Evolutionary conservation across 78 protist species (phyloP), one percentile per base, ranked within the genome.

Genomic region (Reticulomyxa filosa): DNA sequence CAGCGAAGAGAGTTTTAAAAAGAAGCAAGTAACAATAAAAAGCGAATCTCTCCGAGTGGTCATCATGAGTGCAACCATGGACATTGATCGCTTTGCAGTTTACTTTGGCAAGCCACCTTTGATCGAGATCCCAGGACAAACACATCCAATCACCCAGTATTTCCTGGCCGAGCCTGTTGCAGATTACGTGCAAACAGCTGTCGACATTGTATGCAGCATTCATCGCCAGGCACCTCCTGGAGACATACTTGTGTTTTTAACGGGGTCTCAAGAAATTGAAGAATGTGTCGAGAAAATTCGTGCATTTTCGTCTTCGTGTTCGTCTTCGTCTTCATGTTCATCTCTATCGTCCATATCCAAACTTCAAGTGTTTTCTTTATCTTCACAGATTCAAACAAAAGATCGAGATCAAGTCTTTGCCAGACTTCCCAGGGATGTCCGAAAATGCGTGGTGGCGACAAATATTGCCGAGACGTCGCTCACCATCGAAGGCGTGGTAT

Each of bases 391-490:
- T 34, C 88, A 94, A 10, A 56, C 89, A 0, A 94, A 87, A 26
- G 68, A 65, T 61, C 97, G 88, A 52, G 5, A 46, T 11, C n/a
- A 27, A 7, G 55, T 48, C 30, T 75, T 78, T 56, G 69, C 29
- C 20, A 4, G 26, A 1, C 22, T 51, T 20, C 46, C 69, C 1
- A 36, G 46, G 0, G 68, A 68, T 13, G 78, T 89, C 1, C 72
- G 97, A 46, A 92, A 94, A 76, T 89, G 91, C 2, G 93, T 95
- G 4, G 39, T 93, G 39, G 96, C 98, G 17, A 93, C 98, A 20
- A 92, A 89, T 79, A 90, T 92, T 57, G 98, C 98, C 33, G 97
- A 92, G 65, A 93, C 97, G 2, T 80, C 94, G 32, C 76, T 92
- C 23, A 92, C 97, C 10, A 84, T 92, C 46, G 90, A 87, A 65